phyloP scores from a whole-genome alignment of 768 basidiomycete genomes.

The Lactarius hatsudake region DNA sequence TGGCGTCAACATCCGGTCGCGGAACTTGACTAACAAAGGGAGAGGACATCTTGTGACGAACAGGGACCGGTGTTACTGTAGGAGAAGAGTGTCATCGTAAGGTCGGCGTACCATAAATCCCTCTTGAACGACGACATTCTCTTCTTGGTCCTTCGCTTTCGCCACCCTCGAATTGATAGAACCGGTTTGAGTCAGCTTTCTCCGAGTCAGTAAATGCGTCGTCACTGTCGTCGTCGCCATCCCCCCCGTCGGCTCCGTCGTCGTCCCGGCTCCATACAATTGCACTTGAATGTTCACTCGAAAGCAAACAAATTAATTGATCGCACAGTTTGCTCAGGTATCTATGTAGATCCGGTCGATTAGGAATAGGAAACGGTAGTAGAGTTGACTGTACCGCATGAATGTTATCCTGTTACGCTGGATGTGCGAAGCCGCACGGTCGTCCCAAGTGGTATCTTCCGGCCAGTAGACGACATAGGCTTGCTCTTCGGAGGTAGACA shows the following conservation, averaged over 20 bases:
- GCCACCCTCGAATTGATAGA: slow-evolving; percentile 56
- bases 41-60: not conserved
- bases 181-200: slow-evolving; percentile 44
- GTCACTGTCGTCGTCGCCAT: slow-evolving; percentile 7
- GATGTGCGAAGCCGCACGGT: slow-evolving; percentile 44
- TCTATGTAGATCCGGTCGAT: not conserved
- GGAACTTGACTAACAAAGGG: not conserved
- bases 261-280: slow-evolving; percentile 46
- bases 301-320: slow-evolving; percentile 52
- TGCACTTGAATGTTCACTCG: slow-evolving; percentile 43
- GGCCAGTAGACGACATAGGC: slow-evolving; percentile 61
- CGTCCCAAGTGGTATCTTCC: slow-evolving; percentile 57
- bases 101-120: slow-evolving; percentile 45
- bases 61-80: not conserved
- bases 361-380: not conserved
- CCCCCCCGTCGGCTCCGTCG: not conserved
- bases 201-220: slow-evolving; percentile 36
- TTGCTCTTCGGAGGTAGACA: slow-evolving; percentile 28
- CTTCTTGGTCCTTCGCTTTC: slow-evolving; percentile 56
- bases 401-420: slow-evolving; percentile 56
- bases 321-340: slow-evolving; percentile 37
- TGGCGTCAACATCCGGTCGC: not conserved
- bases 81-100: fast-evolving
- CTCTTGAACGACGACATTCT: slow-evolving; percentile 41
- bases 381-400: slow-evolving; percentile 47